These are phyloP conservation scores for Papilionanthe hybrid DNA, from an alignment of 116 monocot species.

Conservation along the genomic window DNA sequence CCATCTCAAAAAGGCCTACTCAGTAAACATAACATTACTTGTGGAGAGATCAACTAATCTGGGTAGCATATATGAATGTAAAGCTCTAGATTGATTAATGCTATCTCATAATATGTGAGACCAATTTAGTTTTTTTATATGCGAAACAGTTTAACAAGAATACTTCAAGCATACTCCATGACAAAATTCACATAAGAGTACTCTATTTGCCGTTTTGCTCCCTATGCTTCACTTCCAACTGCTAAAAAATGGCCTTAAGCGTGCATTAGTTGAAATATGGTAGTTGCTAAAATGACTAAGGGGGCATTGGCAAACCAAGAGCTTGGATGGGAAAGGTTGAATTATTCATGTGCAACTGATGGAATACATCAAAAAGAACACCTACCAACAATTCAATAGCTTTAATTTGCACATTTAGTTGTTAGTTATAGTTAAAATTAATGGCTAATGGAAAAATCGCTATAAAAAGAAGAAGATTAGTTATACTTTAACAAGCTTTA, in stretches of 20 bases:
- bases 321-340: not conserved
- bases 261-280: not conserved
- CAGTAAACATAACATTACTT: not conserved
- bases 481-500: not conserved
- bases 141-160: not conserved
- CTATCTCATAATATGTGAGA: not conserved
- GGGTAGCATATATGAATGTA: not conserved
- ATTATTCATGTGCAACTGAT: not conserved
- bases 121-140: not conserved
- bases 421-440: no score
- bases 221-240: not conserved
- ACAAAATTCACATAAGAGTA: not conserved
- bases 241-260: not conserved
- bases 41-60: not conserved
- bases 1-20: not conserved
- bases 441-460: no score
- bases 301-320: not conserved
- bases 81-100: no score
- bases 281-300: not conserved
- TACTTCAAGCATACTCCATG: not conserved
- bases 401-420: not conserved
- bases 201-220: not conserved
- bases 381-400: not conserved
- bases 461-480: not conserved
- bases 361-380: not conserved